Evolutionary conservation across 176 grass and related monocot species (phyloP).

Genomic region (Oryza longistaminata): DNA sequence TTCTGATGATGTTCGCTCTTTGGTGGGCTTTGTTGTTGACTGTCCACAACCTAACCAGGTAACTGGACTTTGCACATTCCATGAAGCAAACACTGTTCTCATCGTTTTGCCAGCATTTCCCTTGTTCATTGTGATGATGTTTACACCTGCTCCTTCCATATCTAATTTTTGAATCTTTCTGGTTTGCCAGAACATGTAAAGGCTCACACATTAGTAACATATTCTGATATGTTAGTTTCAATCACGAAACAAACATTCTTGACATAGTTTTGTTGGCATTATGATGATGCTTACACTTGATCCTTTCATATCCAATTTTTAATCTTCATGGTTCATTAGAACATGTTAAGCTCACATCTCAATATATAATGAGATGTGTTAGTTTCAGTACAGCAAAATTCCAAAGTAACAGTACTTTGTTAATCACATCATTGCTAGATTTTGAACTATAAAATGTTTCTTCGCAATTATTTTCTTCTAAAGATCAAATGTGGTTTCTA

Average conservation of each 20-base stretch:
- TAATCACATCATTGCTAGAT: constrained; percentile 24
- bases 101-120: not conserved
- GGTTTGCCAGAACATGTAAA: constrained; percentile 1
- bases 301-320: constrained; percentile 2
- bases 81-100: constrained; percentile 13
- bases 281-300: constrained; percentile 18
- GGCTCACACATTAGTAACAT: not conserved
- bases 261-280: not conserved
- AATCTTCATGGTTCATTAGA: constrained; percentile 13
- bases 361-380: constrained; percentile 4
- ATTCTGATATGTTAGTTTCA: not conserved
- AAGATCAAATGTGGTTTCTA: not conserved
- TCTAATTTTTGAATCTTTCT: constrained; percentile 22
- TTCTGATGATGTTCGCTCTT: constrained; percentile 64
- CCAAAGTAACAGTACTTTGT: constrained; percentile 4
- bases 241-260: not conserved
- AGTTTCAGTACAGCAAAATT: constrained; percentile 12
- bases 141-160: constrained; percentile 30
- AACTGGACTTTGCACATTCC: constrained; percentile 31
- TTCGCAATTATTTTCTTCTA: constrained; percentile 17
- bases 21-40: constrained; percentile 79
- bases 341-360: constrained; percentile 3
- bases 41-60: constrained; percentile 90
- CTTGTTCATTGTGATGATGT: constrained; percentile 34
- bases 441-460: constrained; percentile 19